These are phyloP conservation scores for Bremia lactucae DNA, from an alignment of 352 stramenopile genomes.

Conservation along the genomic window DNA sequence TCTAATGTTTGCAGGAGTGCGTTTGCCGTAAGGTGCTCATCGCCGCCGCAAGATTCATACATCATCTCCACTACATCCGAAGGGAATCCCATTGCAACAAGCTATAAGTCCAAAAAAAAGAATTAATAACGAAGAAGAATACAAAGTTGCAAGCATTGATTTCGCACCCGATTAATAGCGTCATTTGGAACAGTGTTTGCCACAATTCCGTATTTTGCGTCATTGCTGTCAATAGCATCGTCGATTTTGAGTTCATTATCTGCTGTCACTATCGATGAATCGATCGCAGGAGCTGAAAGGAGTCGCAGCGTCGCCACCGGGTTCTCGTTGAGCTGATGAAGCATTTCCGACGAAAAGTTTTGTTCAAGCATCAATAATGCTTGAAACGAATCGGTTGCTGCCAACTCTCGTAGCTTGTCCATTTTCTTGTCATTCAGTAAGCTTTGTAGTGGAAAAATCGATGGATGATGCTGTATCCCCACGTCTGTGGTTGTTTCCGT, in stretches of 20 bases:
- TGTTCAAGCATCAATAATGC: constrained; percentile 45
- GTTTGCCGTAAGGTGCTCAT: constrained; percentile 47
- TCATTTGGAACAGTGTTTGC: not conserved
- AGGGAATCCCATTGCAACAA: constrained; percentile 49
- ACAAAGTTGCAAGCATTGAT: not conserved
- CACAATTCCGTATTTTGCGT: not conserved
- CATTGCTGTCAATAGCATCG: constrained; percentile 10
- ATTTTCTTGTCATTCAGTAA: constrained; percentile 20
- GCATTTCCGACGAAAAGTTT: constrained; percentile 18
- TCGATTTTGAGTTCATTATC: not conserved
- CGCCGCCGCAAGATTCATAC: constrained; percentile 47
- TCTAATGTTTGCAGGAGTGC: constrained; percentile 46
- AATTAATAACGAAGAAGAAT: constrained; percentile 5
- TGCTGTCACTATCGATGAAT: not conserved
- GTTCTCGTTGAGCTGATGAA: constrained; percentile 41
- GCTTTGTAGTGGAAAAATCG: constrained; percentile 16
- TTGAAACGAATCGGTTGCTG: constrained; percentile 28
- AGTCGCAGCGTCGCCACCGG: constrained; percentile 26
- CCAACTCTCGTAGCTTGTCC: constrained; percentile 17
- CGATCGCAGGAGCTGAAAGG: constrained; percentile 10
- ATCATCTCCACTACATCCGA: constrained; percentile 36
- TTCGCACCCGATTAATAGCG: constrained; percentile 27
- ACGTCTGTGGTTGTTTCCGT: constrained; percentile 1
- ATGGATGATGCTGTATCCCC: constrained; percentile 1
- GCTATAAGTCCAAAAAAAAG: constrained; percentile 15